A percentile compares a stretch with the other conserved stretches of the same genome.
Evolutionary conservation across 2,329 filamentous ascomycete genomes (phyloP).

Genomic region (Cercospora sojina): DNA sequence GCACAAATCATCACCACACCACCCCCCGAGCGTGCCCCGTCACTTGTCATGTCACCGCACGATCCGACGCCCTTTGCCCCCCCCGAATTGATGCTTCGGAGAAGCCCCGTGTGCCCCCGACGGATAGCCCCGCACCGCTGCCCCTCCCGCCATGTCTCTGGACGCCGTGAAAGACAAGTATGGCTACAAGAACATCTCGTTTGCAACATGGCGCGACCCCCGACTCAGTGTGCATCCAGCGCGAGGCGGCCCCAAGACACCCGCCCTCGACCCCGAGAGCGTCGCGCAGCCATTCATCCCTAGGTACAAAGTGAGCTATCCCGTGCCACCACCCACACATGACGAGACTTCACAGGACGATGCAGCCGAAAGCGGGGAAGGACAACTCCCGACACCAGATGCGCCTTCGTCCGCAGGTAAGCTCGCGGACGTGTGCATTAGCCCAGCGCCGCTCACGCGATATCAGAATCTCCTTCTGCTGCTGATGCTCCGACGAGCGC

Average conservation of each 20-base stretch:
- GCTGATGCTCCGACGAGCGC: not conserved
- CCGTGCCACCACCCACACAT: constrained; percentile 30
- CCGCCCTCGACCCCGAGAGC: constrained; percentile 27
- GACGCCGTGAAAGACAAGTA: constrained; percentile 29
- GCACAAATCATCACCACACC: constrained; percentile 10
- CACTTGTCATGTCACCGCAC: constrained; percentile 19
- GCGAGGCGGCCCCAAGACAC: constrained; percentile 29
- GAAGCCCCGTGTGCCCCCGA: not conserved
- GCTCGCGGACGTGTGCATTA: not conserved
- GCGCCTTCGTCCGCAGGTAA: not conserved
- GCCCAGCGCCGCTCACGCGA: not conserved
- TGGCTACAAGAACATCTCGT: constrained; percentile 26
- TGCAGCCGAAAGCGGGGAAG: constrained; percentile 13
- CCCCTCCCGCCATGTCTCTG: constrained; percentile 18
- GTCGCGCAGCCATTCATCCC: constrained; percentile 27
- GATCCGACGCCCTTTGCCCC: not conserved
- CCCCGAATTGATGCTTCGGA: not conserved
- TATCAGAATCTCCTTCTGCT: not conserved
- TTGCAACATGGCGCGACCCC: constrained; percentile 34
- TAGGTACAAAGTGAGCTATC: constrained; percentile 30
- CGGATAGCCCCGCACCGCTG: not conserved
- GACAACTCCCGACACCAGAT: not conserved
- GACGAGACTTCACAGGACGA: constrained; percentile 29
- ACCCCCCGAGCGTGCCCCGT: not conserved
- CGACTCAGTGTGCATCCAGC: constrained; percentile 29